Percentiles rank a stretch among this genome's conserved stretches.
phyloP scores from a whole-genome alignment of 2,329 filamentous ascomycete species.

The Paraphaeosphaeria sporulosa region DNA sequence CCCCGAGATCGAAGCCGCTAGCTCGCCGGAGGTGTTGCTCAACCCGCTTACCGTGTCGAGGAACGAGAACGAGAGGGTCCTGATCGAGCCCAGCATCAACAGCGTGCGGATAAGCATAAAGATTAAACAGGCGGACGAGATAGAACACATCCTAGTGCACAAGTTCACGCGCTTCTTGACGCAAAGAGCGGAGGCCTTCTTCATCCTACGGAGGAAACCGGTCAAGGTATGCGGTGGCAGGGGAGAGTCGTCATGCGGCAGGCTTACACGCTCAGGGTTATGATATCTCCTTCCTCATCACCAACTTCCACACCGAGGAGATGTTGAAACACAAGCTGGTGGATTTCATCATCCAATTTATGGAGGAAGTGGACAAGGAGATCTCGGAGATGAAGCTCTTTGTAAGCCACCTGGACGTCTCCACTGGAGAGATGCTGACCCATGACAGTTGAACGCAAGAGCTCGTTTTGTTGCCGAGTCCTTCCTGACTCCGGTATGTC shows the following conservation, averaged over 20 bases:
- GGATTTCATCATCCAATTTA: slow-evolving; percentile 98
- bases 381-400: slow-evolving; percentile 99
- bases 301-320: slow-evolving; percentile 97
- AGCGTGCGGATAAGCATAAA: slow-evolving; percentile 96
- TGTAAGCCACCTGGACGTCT: slow-evolving; percentile 62
- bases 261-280: slow-evolving; percentile 72
- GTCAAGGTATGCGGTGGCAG: slow-evolving; percentile 72
- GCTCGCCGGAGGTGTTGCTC: slow-evolving; percentile 90
- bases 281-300: slow-evolving; percentile 98
- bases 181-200: slow-evolving; percentile 95
- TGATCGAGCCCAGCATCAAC: slow-evolving; percentile 97
- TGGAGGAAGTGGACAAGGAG: slow-evolving; percentile 99
- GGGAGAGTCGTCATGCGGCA: slow-evolving; percentile 14
- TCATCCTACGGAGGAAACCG: slow-evolving; percentile 92
- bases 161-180: slow-evolving; percentile 98
- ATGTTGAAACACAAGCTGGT: slow-evolving; percentile 99
- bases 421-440: slow-evolving; percentile 37
- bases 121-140: slow-evolving; percentile 99
- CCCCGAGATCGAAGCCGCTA: slow-evolving; percentile 92
- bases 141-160: slow-evolving; percentile 96
- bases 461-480: slow-evolving; percentile 98
- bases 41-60: slow-evolving; percentile 89
- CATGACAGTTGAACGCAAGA: slow-evolving; percentile 82
- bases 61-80: slow-evolving; percentile 95
- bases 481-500: slow-evolving; percentile 87